Evolutionary conservation across 805 yeast genomes (phyloP), one percentile per base, ranked within the genome.

Genomic region (Jamesozyma rosinii): DNA sequence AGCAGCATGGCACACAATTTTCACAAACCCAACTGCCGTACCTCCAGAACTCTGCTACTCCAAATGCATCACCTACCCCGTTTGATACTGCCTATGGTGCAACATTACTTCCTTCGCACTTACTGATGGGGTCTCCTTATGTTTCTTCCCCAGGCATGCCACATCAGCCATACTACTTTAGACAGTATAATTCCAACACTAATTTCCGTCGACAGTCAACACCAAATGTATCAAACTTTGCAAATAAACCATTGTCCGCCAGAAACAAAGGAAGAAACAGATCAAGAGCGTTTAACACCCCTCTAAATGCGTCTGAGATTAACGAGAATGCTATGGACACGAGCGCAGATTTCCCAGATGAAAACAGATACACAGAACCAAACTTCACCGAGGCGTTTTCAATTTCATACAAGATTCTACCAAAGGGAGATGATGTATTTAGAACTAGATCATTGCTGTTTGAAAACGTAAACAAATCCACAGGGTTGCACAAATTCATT

Each of bases 71-170:
- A 10, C 77, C 78, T 33, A 71, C 81, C 2, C 84, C 86, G 1
- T 70, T 78, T 51, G 85, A 80, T 54, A 58, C 73, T 44, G 63
- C 72, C 3, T 79, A 78, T 52, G 79, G 82, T 8, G 72, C 76
- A 4, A 72, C 80, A 13, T 69, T 80, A 68, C 62, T 81, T 17
- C 88, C 88, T 1, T 65, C 80, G 15, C 82, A 79, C 51, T 60
- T 81, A 41, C 61, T 81, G 39, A 65, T 76, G 45, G 70, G 76
- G 3, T 78, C 85, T 3, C 86, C 86, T 0, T 79, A 72, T 52
- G 63, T 75, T 9, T 57, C 64, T 18, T 61, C 66, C 1, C 74
- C 71, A 43, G 61, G 70, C 34, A 35, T 47, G 35, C 43, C 34
- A 26, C 46, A 44, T 19, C 44, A 44, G 34, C 35, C 35, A 11